Evolutionary conservation across 225 moss, liverwort and hornwort genomes (phyloP), one percentile per base, ranked within the genome.

Genomic region (Takakia lepidozioides): DNA sequence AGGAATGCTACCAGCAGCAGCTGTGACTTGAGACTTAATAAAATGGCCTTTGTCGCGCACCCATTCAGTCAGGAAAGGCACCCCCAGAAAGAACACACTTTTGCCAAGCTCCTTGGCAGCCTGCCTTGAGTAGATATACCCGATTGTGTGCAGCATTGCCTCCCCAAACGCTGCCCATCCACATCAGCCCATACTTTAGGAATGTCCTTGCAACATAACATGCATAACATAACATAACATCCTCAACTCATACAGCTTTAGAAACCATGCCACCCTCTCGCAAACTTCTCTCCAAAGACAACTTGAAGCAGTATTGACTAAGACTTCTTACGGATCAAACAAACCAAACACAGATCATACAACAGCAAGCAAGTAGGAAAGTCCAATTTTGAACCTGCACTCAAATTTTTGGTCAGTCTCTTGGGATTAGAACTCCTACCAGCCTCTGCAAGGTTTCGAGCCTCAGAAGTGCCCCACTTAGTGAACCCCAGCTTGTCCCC

Each of bases 361-460:
- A n/a, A n/a, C n/a, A n/a, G n/a, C n/a, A n/a, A n/a, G n/a, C n/a
- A n/a, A n/a, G n/a, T n/a, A n/a, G n/a, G n/a, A n/a, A n/a, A n/a
- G n/a, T n/a, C n/a, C n/a, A n/a, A n/a, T n/a, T n/a, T n/a, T n/a
- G n/a, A n/a, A n/a, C n/a, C n/a, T n/a, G n/a, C n/a, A n/a, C n/a
- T n/a, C n/a, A n/a, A n/a, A n/a, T n/a, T n/a, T n/a, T n/a, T n/a
- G n/a, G n/a, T n/a, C n/a, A n/a, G n/a, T n/a, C n/a, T n/a, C n/a
- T n/a, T n/a, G 19, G 9, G 8, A 45, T 6, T 16, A 36, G 17
- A 29, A 19, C 2, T 18, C 59, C 52, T 75, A 86, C 86, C 75
- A 60, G 86, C 87, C 49, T 71, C 74, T 38, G 71, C 78, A 49
- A 92, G 76, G 57, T 76, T 84, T 44, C 69, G 57, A 10, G 70